Conservation (phyloP, 768 basidiomycete genomes). For the Pleurotus citrinopileatus region DNA sequence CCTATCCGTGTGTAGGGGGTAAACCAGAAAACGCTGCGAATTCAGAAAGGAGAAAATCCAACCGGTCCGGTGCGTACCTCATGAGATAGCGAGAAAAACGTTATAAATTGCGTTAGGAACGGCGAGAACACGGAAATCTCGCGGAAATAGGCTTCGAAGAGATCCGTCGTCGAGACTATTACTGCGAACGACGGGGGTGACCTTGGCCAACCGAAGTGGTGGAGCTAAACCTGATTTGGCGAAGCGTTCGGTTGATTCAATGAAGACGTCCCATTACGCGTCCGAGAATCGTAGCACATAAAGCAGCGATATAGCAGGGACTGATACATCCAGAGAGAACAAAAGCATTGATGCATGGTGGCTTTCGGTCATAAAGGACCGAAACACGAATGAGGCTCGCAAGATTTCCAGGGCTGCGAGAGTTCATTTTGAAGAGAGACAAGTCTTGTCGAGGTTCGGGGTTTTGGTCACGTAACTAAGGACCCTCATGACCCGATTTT, state of each 20-base stretch:
- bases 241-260: too few relatives aligned
- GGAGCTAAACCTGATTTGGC: too few relatives aligned
- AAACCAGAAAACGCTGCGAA: not conserved
- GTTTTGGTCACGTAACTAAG: not conserved
- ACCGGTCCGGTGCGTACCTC: not conserved
- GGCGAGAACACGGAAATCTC: not conserved
- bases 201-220: too few relatives aligned
- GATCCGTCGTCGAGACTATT: not conserved
- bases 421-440: not conserved
- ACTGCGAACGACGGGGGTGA: too few relatives aligned
- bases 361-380: not conserved
- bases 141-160: not conserved
- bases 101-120: not conserved
- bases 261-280: not conserved
- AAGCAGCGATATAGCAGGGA: too few relatives aligned
- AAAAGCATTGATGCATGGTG: not conserved
- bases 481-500: not conserved
- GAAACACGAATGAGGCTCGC: not conserved
- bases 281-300: too few relatives aligned
- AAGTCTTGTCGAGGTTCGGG: not conserved
- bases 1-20: not conserved
- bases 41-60: not conserved
- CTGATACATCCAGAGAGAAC: too few relatives aligned
- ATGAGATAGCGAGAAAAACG: not conserved
- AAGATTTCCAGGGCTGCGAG: not conserved